phyloP scores from a whole-genome alignment of 2,329 filamentous ascomycete species.

The Leptographium radiaticola region DNA sequence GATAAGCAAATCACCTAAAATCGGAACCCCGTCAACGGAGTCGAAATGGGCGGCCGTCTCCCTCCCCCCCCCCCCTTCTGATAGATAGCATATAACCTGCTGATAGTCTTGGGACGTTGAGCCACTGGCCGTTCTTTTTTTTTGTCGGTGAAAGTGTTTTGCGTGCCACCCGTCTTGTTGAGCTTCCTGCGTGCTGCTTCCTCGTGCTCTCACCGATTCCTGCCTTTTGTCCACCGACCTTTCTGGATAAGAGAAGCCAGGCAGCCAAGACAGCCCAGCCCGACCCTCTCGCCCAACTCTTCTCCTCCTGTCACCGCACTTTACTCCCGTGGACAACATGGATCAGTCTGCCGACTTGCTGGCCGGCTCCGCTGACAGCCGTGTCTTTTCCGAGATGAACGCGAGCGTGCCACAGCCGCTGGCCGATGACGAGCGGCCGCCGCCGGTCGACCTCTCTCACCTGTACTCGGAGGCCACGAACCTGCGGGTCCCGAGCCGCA shows the following conservation, averaged over 20 bases:
- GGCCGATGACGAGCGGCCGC: conserved; percentile 15
- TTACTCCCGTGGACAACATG: background rate
- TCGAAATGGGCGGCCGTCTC: background rate
- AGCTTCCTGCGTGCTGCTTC: too few species aligned
- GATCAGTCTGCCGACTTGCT: background rate
- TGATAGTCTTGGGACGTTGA: background rate
- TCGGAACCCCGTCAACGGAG: background rate
- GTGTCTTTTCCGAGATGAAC: background rate
- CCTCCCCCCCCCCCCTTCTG: too few species aligned
- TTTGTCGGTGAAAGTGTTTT: too few species aligned
- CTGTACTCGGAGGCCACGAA: conserved; percentile 61
- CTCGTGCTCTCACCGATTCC: too few species aligned
- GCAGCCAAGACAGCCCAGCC: background rate
- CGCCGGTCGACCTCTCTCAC: conserved; percentile 64
- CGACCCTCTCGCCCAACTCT: background rate
- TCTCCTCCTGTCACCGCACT: too few species aligned
- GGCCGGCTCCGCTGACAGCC: background rate
- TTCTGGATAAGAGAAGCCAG: too few species aligned
- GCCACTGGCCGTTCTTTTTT: too few species aligned
- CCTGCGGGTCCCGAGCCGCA: conserved; percentile 46
- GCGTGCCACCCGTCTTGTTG: too few species aligned
- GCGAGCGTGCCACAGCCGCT: background rate
- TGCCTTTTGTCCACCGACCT: too few species aligned
- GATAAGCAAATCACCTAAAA: background rate
- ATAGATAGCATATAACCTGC: background rate